phyloP scores from a whole-genome alignment of 2,329 filamentous ascomycete genomes.

The Metarhizium album region DNA sequence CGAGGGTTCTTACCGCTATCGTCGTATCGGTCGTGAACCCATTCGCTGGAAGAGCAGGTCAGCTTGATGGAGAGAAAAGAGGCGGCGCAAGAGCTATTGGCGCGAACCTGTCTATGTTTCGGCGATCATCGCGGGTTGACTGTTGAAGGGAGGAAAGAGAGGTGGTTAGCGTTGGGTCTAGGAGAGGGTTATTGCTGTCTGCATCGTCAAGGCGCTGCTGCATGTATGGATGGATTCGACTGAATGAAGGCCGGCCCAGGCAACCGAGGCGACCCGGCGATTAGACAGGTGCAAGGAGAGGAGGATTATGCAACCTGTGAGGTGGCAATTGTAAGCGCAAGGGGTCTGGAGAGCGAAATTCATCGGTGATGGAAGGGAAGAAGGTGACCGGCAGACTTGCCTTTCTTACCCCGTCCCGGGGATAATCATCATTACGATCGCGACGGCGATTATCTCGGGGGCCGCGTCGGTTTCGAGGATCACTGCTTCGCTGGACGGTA shows the following conservation, averaged over 20 bases:
- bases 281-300: slow-evolving; percentile 15
- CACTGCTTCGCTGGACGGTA: slow-evolving; percentile 19
- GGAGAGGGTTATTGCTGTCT: slow-evolving; percentile 18
- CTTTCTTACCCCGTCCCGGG: slow-evolving; percentile 87
- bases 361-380: background rate
- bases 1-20: slow-evolving; percentile 46
- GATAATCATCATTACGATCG: slow-evolving; percentile 37
- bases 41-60: slow-evolving; percentile 49
- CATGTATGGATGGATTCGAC: slow-evolving; percentile 19
- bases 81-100: slow-evolving; percentile 1
- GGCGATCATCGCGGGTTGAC: slow-evolving; percentile 51
- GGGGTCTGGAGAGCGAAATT: slow-evolving; percentile 5
- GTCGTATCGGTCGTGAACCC: slow-evolving; percentile 88
- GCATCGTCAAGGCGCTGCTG: slow-evolving; percentile 19
- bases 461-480: slow-evolving; percentile 25
- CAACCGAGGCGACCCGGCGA: slow-evolving; percentile 17
- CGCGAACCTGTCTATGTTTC: slow-evolving; percentile 60
- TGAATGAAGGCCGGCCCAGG: slow-evolving; percentile 19
- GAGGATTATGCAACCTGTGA: slow-evolving; percentile 25
- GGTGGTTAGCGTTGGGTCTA: slow-evolving; percentile 20
- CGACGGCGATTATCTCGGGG: slow-evolving; percentile 23
- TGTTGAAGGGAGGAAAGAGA: slow-evolving; percentile 32
- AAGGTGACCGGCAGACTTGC: slow-evolving; percentile 30
- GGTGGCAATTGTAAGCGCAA: background rate
- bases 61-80: slow-evolving; percentile 15